phyloP scores from a whole-genome alignment of 192 early-diverging fungal species.

The Podila minutissima region DNA sequence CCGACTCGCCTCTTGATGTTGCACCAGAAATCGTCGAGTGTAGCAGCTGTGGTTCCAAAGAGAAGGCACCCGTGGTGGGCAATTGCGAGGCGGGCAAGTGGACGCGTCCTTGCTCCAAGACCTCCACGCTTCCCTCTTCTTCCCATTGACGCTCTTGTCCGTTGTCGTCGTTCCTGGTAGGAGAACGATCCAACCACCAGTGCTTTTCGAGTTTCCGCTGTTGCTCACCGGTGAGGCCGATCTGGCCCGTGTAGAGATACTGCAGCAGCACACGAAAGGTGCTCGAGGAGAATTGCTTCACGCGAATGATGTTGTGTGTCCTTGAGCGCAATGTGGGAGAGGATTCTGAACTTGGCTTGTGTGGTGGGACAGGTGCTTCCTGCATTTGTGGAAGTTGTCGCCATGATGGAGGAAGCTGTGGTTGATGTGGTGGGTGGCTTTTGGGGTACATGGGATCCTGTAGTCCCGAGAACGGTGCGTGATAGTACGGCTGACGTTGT shows the following conservation, averaged over 20 bases:
- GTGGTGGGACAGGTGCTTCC: neutral
- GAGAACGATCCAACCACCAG: neutral
- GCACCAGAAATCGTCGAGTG: too few relatives aligned
- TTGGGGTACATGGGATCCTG: too few relatives aligned
- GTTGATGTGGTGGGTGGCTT: too few relatives aligned
- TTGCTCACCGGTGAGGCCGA: slow-evolving; percentile 16
- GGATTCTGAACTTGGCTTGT: neutral
- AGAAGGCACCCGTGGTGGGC: too few relatives aligned
- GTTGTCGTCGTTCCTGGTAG: neutral
- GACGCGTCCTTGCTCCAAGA: too few relatives aligned
- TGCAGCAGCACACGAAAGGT: slow-evolving; percentile 25
- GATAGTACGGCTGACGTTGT: too few relatives aligned
- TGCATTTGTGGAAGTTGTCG: too few relatives aligned
- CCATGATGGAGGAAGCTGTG: too few relatives aligned
- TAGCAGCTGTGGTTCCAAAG: too few relatives aligned
- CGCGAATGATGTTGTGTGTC: slow-evolving; percentile 1
- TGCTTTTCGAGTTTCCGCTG: neutral
- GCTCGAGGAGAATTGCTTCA: slow-evolving; percentile 8
- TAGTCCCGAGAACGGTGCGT: too few relatives aligned
- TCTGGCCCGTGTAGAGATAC: slow-evolving; percentile 20
- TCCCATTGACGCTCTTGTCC: neutral
- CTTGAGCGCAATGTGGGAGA: neutral
- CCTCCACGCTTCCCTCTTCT: too few relatives aligned
- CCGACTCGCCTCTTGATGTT: neutral
- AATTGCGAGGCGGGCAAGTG: too few relatives aligned